These are phyloP conservation scores for Lyophyllum decastes DNA, from an alignment of 768 basidiomycete species.

Conservation along the genomic window DNA sequence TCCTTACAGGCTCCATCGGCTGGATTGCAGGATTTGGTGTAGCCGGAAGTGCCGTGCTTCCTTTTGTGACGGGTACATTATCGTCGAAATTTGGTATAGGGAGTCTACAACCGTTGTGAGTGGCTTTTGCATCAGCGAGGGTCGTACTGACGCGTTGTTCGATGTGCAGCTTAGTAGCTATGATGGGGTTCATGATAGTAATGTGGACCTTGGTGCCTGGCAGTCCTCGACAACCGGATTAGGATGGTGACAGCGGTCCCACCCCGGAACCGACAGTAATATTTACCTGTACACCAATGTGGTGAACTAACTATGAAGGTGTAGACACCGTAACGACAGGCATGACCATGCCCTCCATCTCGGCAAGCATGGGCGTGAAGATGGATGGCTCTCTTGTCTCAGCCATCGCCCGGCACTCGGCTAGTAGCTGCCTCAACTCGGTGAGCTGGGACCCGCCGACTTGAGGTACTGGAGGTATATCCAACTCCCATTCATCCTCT, in stretches of 20 bases:
- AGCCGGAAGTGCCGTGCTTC: conserved; percentile 24
- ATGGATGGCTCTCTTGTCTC: conserved; percentile 42
- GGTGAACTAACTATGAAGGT: not conserved
- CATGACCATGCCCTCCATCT: not conserved
- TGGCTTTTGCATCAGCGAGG: not conserved
- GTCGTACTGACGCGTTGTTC: too few species aligned
- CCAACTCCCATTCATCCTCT: conserved; percentile 20
- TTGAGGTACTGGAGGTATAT: conserved; percentile 28
- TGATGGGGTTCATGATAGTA: too few species aligned
- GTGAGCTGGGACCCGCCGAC: conserved; percentile 29
- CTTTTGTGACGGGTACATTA: conserved; percentile 16
- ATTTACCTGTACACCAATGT: not conserved
- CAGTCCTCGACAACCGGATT: too few species aligned
- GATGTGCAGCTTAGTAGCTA: too few species aligned
- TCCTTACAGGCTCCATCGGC: conserved; percentile 43
- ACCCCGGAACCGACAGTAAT: not conserved
- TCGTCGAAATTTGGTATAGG: conserved; percentile 15
- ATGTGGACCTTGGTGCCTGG: too few species aligned
- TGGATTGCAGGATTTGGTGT: conserved; percentile 41
- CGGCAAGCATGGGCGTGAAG: conserved; percentile 22
- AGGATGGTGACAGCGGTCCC: too few species aligned
- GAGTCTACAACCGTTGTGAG: conserved; percentile 16
- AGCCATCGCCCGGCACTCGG: conserved; percentile 57
- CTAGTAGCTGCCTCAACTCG: conserved; percentile 55
- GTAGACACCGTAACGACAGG: not conserved